Evolutionary conservation across 495 filamentous ascomycete genomes (phyloP).

Genomic region (Xylaria intraflava): DNA sequence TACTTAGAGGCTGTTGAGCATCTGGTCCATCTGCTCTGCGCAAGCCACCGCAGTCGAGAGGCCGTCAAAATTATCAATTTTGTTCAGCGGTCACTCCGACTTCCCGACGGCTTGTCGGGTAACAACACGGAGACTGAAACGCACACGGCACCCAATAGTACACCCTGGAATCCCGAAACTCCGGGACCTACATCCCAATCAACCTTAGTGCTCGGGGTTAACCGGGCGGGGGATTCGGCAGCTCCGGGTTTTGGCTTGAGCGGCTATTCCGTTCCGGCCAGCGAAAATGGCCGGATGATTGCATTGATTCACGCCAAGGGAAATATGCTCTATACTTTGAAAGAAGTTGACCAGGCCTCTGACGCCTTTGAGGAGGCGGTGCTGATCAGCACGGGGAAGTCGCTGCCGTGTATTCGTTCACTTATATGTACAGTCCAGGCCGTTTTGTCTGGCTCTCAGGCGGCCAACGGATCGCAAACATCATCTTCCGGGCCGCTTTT

Average conservation of each 20-base stretch:
- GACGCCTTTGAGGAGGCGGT: conserved; percentile 94
- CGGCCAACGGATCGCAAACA: conserved; percentile 13
- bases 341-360: conserved; percentile 76
- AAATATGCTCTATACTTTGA: conserved; percentile 92
- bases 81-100: conserved; percentile 69
- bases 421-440: conserved; percentile 76
- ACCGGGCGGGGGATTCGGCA: conserved; percentile 28
- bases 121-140: conserved; percentile 1
- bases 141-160: neutral
- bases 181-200: conserved; percentile 2
- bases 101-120: conserved; percentile 20
- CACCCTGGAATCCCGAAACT: neutral
- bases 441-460: conserved; percentile 51
- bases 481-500: conserved; percentile 49
- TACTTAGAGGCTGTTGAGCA: conserved; percentile 98
- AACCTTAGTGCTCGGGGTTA: conserved; percentile 35
- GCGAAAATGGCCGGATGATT: conserved; percentile 89
- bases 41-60: conserved; percentile 72
- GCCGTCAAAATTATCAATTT: conserved; percentile 85
- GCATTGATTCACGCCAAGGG: conserved; percentile 93
- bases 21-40: conserved; percentile 81
- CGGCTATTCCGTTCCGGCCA: conserved; percentile 77
- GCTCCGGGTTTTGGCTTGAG: conserved; percentile 69
- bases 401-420: conserved; percentile 63
- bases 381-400: conserved; percentile 72